These are phyloP conservation scores for Dactylis glomerata DNA, from an alignment of 176 grass and related monocot genomes.

Conservation along the genomic window DNA sequence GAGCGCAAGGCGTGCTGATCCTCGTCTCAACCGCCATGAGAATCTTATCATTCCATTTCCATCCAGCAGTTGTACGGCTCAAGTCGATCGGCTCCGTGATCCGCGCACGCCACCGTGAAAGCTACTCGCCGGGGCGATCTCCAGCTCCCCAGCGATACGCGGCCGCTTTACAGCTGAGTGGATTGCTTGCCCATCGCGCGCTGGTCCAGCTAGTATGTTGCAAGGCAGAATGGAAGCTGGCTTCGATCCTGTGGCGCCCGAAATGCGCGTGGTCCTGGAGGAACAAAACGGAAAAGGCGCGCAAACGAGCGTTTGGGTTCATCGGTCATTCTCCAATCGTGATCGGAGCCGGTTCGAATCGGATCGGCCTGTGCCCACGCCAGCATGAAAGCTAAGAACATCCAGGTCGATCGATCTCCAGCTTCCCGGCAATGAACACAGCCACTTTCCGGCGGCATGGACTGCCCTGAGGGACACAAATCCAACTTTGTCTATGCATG, in stretches of 20 bases:
- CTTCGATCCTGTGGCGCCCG: no score
- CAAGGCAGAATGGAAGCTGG: neutral
- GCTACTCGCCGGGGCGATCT: neutral
- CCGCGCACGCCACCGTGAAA: no score
- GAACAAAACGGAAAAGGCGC: no score
- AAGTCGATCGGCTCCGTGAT: no score
- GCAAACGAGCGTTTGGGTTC: neutral
- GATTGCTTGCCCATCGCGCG: neutral
- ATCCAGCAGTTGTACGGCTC: neutral
- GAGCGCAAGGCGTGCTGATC: no score
- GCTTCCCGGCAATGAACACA: neutral
- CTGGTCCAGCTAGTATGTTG: neutral
- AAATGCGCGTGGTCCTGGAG: neutral
- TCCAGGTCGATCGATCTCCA: neutral
- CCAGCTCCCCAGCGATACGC: neutral
- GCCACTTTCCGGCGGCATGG: neutral
- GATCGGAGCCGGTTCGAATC: neutral
- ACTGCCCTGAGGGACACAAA: no score
- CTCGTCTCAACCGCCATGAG: no score
- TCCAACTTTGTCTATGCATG: no score
- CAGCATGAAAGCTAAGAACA: neutral
- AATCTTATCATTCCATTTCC: no score
- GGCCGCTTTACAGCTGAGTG: slow-evolving; percentile 10
- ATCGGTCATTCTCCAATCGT: neutral
- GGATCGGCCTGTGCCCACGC: neutral